A percentile compares a stretch with the other conserved stretches of the same genome.
Evolutionary conservation across 2,329 filamentous ascomycete species (phyloP).

Genomic region (Aaosphaeria arxii): DNA sequence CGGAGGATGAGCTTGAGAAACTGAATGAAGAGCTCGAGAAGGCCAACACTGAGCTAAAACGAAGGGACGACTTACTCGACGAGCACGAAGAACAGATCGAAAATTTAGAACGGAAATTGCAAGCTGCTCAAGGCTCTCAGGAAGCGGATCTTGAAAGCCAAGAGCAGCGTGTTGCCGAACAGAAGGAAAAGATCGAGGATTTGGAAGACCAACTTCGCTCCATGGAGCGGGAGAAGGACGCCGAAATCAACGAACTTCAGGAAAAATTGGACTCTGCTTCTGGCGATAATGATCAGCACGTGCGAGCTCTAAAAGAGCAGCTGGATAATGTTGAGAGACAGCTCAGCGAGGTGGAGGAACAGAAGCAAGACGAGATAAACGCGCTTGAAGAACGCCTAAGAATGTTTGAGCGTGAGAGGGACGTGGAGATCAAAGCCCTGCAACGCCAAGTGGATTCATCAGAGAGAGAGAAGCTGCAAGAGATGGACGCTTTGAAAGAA

Average conservation of each 20-base stretch:
- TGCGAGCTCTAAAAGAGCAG: slow-evolving; percentile 48
- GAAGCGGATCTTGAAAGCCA: slow-evolving; percentile 24
- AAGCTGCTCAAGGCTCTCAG: slow-evolving; percentile 24
- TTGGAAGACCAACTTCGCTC: slow-evolving; percentile 26
- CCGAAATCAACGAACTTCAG: slow-evolving; percentile 42
- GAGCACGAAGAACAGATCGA: slow-evolving; percentile 38
- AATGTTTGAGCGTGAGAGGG: slow-evolving; percentile 33
- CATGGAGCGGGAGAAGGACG: slow-evolving; percentile 32
- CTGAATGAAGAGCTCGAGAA: slow-evolving; percentile 31
- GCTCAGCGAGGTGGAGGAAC: slow-evolving; percentile 19
- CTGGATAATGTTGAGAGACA: slow-evolving; percentile 35
- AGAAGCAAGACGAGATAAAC: slow-evolving; percentile 28
- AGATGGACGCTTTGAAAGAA: slow-evolving; percentile 40
- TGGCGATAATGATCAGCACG: slow-evolving; percentile 41
- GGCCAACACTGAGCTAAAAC: slow-evolving; percentile 31
- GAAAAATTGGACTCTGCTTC: slow-evolving; percentile 39
- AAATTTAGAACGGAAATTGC: slow-evolving; percentile 28
- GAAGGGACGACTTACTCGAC: slow-evolving; percentile 34
- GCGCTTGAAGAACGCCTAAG: slow-evolving; percentile 30
- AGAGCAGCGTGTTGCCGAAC: slow-evolving; percentile 27
- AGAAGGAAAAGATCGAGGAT: slow-evolving; percentile 31
- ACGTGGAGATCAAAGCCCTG: slow-evolving; percentile 34
- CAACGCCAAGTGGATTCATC: slow-evolving; percentile 30
- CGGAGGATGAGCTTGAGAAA: slow-evolving; percentile 36
- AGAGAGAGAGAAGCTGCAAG: slow-evolving; percentile 35